A percentile compares a stretch with the other conserved stretches of the same genome.
Evolutionary conservation across 2,329 filamentous ascomycete species (phyloP).

Genomic region (Bipolaris gigantea): DNA sequence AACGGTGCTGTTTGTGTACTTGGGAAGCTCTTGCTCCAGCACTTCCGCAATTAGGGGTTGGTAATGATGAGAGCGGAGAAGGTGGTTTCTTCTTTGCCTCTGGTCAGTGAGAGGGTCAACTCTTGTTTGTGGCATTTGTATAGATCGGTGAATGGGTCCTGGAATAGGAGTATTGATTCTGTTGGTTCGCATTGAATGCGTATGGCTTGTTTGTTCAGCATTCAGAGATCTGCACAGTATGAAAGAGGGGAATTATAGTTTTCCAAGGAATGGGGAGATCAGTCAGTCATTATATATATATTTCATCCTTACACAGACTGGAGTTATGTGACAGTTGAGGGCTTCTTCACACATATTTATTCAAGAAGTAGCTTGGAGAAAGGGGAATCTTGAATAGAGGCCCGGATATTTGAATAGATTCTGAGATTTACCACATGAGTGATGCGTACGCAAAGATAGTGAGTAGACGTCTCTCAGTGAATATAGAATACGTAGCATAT

Average conservation of each 20-base stretch:
- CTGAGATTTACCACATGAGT: no score
- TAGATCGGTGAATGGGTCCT: background rate
- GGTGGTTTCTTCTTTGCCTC: constrained; percentile 20
- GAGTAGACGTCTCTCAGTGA: background rate
- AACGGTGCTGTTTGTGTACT: constrained; percentile 23
- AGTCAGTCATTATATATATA: background rate
- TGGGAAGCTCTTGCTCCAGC: constrained; percentile 27
- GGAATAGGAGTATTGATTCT: no score
- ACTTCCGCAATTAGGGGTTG: constrained; percentile 29
- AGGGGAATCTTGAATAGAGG: no score
- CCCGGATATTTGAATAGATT: background rate
- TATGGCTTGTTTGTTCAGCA: no score
- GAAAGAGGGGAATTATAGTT: no score
- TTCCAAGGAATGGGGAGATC: background rate
- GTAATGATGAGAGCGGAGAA: constrained; percentile 24
- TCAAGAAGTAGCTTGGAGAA: background rate
- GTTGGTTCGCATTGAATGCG: no score
- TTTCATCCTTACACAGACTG: background rate
- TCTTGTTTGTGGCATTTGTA: no score
- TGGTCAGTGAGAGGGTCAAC: constrained; percentile 15
- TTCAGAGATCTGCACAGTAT: no score
- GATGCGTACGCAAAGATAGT: background rate
- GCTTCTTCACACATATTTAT: background rate
- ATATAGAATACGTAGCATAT: background rate
- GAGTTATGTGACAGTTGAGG: background rate